phyloP scores from a whole-genome alignment of 2,329 filamentous ascomycete genomes.

The Aspergillus alliaceus region DNA sequence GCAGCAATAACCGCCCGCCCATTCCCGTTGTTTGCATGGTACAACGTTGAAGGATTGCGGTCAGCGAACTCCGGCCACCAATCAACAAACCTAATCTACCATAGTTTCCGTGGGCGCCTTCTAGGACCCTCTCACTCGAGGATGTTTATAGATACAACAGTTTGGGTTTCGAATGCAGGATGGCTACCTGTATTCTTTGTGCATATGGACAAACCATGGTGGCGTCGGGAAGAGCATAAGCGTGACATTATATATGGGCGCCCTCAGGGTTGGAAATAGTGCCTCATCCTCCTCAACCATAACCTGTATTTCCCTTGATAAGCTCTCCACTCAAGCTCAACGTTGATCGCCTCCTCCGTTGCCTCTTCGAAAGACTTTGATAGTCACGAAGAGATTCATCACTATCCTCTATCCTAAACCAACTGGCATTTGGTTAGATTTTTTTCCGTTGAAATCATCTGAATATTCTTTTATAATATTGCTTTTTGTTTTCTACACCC shows the following conservation, averaged over 20 bases:
- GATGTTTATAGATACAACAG: conserved; percentile 28
- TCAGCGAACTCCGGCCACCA: conserved; percentile 25
- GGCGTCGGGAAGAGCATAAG: not conserved
- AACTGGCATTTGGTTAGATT: not conserved
- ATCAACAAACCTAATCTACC: conserved; percentile 16
- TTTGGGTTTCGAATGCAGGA: conserved; percentile 22
- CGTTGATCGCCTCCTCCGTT: not conserved
- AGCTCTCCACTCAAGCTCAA: not conserved
- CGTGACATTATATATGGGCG: conserved; percentile 8
- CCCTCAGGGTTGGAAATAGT: not conserved
- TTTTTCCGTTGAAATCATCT: too few species aligned
- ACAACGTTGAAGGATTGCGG: conserved; percentile 17
- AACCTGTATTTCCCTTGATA: not conserved
- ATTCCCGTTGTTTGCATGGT: conserved; percentile 29
- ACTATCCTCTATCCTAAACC: not conserved
- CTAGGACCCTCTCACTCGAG: conserved; percentile 22
- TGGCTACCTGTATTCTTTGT: conserved; percentile 25
- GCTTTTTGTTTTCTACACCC: too few species aligned
- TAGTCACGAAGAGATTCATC: not conserved
- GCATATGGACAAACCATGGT: too few species aligned
- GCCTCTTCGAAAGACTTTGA: not conserved
- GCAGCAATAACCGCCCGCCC: conserved; percentile 19
- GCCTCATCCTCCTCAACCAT: too few species aligned
- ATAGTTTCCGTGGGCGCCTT: conserved; percentile 24
- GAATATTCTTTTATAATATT: too few species aligned